Evolutionary conservation across 108 stramenopile species (phyloP), one percentile per base, ranked within the genome.

Genomic region (Skeletonema menzelii): DNA sequence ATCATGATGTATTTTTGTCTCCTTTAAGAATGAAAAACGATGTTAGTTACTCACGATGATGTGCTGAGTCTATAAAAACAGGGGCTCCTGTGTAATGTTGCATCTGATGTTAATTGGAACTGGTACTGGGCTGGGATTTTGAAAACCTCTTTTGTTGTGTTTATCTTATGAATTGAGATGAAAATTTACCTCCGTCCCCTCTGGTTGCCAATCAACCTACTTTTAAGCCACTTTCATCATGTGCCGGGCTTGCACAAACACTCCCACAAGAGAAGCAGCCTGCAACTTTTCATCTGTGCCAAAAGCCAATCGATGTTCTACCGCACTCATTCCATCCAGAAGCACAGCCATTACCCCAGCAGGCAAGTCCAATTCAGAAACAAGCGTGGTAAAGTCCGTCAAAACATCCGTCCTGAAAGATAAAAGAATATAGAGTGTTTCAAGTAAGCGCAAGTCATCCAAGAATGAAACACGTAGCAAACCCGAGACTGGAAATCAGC

Each of bases 281-380:
- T 95, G 93, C 69, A 95, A 77, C 65, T 80, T 82, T 74, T 95
- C 91, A 61, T 89, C 88, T 1, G 89, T 89, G 15, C 91, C 93
- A 59, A 82, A 85, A 8, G 91, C 91, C 65, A 95, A 66, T 17
- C 93, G 80, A 78, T 88, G 73, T 76, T 95, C 93, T 11, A 95
- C 88, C 49, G 72, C 62, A 75, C 87, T 88, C 86, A 95, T 89
- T 28, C 89, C 91, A 70, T 91, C 89, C 71, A 95, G 63, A 60
- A 95, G 65, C 26, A 62, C 79, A 24, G 80, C 90, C 78, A 95
- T 66, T 26, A 87, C 84, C 0, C 61, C 79, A n/a, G 79, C 35
- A 47, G 88, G 88, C 55, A 95, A 75, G 8, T 82, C 84, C 56
- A 85, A 64, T 26, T 79, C 71, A 20, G 76, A 35, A 56, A 89